Evolutionary conservation across 768 basidiomycete species (phyloP), one percentile per base, ranked within the genome.

Genomic region (Xerocomellus dryophilus): DNA sequence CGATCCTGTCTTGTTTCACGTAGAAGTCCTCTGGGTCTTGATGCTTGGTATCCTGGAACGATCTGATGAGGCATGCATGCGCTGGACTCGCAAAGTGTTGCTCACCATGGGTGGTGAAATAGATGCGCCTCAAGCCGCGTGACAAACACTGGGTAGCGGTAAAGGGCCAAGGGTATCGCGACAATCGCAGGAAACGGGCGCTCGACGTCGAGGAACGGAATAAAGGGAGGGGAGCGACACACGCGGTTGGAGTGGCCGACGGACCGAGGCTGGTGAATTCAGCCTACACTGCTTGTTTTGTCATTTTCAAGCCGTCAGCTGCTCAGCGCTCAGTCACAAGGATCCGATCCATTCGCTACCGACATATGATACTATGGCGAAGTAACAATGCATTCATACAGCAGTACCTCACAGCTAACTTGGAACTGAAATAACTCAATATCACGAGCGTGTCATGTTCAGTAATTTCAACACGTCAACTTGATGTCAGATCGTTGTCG

Each of bases 11-110:
- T 76, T 99, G 96, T 71, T 88, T 92, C 59, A 98, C 94, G 71
- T 97, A 99, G 67, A 93, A 83, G 63, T 95, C 93, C 72, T 98
- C 95, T 53, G 96, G 96, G 78, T 99, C 96, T 73, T 88, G 86
- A 62, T 81, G 76, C 61, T 77, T 79, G 43, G 82, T 69, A 58
- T 88, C 86, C 87, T 90, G 67, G 46, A 41, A 46, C 20, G 25
- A 45, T 43, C 40, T 47, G 36, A 25, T 54, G 56, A 61, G 63
- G 48, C 11, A 18, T 23, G 53, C n/a, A 40, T 39, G 43, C 20
- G 3, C 20, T 35, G 53, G 35, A 23, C 18, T 42, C 21, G 41
- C 38, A 31, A 31, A 17, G 21, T n/a, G n/a, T 15, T 21, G 14
- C 51, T 51, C 47, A 68, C 67, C 67, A 68, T 68, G 5, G 44